These are phyloP conservation scores for Ascobolus immersus DNA, from an alignment of 495 filamentous ascomycete species.

Conservation along the genomic window DNA sequence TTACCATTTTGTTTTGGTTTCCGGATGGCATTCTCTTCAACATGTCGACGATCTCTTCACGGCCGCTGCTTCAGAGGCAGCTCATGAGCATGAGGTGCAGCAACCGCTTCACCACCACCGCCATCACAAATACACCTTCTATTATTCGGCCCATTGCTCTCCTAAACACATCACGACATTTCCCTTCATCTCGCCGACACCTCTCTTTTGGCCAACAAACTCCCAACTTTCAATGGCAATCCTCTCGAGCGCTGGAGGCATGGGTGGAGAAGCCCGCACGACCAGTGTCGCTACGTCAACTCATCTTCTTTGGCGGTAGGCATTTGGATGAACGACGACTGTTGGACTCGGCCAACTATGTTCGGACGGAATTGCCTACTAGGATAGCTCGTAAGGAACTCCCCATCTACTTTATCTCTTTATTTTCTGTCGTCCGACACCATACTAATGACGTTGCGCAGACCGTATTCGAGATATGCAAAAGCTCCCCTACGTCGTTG, in stretches of 20 bases:
- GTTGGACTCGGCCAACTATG: conserved; percentile 87
- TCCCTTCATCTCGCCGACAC: background rate
- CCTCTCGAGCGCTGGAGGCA: conserved; percentile 13
- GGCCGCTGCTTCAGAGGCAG: no score
- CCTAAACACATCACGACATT: no score
- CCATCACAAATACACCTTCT: background rate
- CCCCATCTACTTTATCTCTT: background rate
- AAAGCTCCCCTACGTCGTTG: conserved; percentile 79
- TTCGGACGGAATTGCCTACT: conserved; percentile 82
- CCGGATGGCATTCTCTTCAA: conserved; percentile 11
- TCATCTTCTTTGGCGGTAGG: conserved; percentile 72
- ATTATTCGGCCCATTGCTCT: no score
- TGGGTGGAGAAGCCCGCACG: conserved; percentile 15
- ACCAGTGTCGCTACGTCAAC: conserved; percentile 17
- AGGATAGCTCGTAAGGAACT: conserved; percentile 29
- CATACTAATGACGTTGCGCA: conserved; percentile 34
- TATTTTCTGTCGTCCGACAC: conserved; percentile 1
- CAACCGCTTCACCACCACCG: conserved; percentile 3
- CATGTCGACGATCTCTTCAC: conserved; percentile 10
- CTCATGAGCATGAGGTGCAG: conserved; percentile 7
- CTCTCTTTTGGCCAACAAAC: background rate
- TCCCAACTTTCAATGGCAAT: conserved; percentile 9
- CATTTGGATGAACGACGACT: conserved; percentile 74
- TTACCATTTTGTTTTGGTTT: no score
- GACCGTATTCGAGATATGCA: conserved; percentile 96